Evolutionary conservation across 2,329 filamentous ascomycete genomes (phyloP), one percentile per base, ranked within the genome.

Genomic region (Colletotrichum tabaci): DNA sequence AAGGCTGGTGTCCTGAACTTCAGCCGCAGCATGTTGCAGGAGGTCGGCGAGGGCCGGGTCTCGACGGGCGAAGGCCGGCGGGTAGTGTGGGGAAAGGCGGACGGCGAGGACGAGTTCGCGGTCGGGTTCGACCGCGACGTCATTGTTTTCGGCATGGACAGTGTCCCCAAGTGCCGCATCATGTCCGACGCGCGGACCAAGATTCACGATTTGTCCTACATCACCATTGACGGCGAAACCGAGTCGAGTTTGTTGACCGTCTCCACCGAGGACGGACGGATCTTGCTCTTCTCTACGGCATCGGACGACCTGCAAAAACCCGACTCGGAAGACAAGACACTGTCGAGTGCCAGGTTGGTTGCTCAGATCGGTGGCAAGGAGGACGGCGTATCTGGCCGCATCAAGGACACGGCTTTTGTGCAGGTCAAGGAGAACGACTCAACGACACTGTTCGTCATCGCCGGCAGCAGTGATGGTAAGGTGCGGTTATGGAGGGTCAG

Each of bases 1-100:
- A 98, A 98, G 84, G 95, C 95, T 0, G 94, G 95, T 40, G 95
- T 98, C 63, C 84, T 99, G 76, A 96, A 94, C 79, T 98, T 98
- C 80, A 89, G 89, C 74, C 87, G 89, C 68, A 89, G 92, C 0
- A 87, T 96, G 77, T 85, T 98, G 63, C 86, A 89, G 55, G 90
- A 93, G 76, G 89, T 93, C 13, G 94, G 94, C 56, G 94, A 98
- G 84, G 89, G 91, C 53, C 91, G 90, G 80, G 91, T 92, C 80
- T 90, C 91, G 55, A 92, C 90, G 55, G 95, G 96, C 15, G 96
- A 98, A 79, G 96, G 95, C 4, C 87, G 93, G 65, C 90, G 88
- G 75, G 94, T 98, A 21, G 87, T 91, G 1, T 99, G 96, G 96
- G 92, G 94, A 71, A 84, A 84, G 26, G 88, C 88, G 9, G 91